phyloP scores from a whole-genome alignment of 345 rosid species.

The Alliaria petiolata region DNA sequence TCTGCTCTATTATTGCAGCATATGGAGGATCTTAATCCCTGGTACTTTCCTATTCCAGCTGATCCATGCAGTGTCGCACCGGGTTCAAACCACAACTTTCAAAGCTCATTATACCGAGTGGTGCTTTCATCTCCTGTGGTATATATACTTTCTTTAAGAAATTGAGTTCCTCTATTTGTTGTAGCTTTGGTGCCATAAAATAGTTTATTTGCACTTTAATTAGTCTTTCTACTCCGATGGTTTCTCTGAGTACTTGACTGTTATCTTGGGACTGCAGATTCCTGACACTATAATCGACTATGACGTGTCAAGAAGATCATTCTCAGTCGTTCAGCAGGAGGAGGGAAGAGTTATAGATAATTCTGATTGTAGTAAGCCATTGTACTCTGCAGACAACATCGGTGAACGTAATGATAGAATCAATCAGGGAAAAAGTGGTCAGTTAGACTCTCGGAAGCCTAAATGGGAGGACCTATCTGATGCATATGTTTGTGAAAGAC shows the following conservation, averaged over 20 bases:
- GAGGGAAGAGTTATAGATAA: constrained; percentile 29
- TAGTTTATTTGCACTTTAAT: neutral
- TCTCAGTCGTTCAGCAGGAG: constrained; percentile 66
- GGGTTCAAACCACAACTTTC: constrained; percentile 82
- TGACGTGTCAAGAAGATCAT: constrained; percentile 54
- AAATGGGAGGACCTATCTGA: constrained; percentile 50
- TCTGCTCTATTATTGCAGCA: constrained; percentile 4
- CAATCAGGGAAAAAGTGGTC: constrained; percentile 23
- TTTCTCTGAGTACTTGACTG: neutral
- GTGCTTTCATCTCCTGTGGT: constrained; percentile 97
- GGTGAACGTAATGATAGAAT: no score
- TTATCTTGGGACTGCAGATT: constrained; percentile 48
- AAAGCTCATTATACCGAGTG: constrained; percentile 54
- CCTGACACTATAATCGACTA: constrained; percentile 84
- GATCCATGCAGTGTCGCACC: constrained; percentile 52
- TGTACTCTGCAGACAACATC: constrained; percentile 21
- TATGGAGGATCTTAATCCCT: constrained; percentile 58
- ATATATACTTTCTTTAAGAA: constrained; percentile 30
- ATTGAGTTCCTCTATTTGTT: no score
- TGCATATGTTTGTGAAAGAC: constrained; percentile 62
- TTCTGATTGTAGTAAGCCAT: constrained; percentile 27
- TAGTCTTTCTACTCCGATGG: no score
- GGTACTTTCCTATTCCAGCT: constrained; percentile 85
- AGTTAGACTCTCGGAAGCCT: no score
- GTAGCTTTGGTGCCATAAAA: neutral